Base-by-base conservation (phyloP, 2,329 filamentous ascomycete genomes). In the Hyphodiscus sp. region DNA sequence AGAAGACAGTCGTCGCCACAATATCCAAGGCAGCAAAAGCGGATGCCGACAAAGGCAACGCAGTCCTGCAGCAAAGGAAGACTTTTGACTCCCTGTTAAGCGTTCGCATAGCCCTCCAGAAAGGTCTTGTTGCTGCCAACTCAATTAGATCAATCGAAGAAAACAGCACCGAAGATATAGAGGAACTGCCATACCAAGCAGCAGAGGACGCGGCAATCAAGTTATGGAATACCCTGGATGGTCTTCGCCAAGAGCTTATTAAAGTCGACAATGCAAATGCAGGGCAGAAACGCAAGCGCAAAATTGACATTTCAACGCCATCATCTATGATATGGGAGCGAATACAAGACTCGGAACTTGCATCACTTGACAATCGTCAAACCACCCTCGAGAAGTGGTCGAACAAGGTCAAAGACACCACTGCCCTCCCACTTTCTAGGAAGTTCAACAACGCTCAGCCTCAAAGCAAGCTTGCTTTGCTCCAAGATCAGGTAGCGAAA, bases 301-400 rank as follows among this genome's bases (percentile, higher is more conserved):
- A 67, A 1, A 64, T 82, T 49, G 76, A 81, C 2, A 64, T 73
- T 0, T 74, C 80, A 1, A 85, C 82, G 4, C 69, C 85, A 1
- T 83, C 77, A 9, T 74, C 81, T 16, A 78, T 82, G 1, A 81
- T 96, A 1, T 95, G 89, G 89, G 75, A 80, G 15, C 79, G 81
- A 47, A 86, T 94, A 73, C 73, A 83, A 58, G 73, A 75, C 1
- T 76, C 86, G 8, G 91, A 96, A 65, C 67, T 77, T 23, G 71
- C 75, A 2, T 76, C 79, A 1, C 65, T 78, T 20, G 71, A 79
- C 5, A 80, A 83, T 61, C 84, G 92, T 51, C 84, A 86, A 59
- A 79, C 81, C 19, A 81, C 86, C 0, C 77, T 99, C 13, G 86
- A 96, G 66, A 95, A 95, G 70, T 99, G 94, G 94, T 94, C 91